Evolutionary conservation across 352 stramenopile genomes (phyloP).

Genomic region (Elongisporangium anandrum): DNA sequence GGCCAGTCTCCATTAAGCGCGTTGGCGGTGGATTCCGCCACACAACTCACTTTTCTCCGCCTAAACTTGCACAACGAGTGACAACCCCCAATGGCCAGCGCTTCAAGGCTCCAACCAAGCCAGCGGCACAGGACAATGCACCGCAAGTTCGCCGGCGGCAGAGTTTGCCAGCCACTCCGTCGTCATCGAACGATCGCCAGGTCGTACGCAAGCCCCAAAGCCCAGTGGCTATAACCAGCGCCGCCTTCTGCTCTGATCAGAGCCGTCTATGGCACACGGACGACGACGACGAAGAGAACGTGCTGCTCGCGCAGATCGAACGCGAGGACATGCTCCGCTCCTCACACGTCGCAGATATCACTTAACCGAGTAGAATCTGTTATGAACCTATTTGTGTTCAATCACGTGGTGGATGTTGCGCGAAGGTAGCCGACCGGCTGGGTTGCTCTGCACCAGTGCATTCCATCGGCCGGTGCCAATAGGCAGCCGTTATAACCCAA

Average conservation of each 20-base stretch:
- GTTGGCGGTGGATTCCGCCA: slow-evolving; percentile 58
- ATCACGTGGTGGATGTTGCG: slow-evolving; percentile 8
- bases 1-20: slow-evolving; percentile 33
- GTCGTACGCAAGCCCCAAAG: not conserved
- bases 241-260: not conserved
- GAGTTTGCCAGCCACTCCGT: not conserved
- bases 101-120: not conserved
- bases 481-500: not conserved
- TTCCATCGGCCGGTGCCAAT: slow-evolving; percentile 10
- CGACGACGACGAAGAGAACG: slow-evolving; percentile 11
- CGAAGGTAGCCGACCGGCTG: slow-evolving; percentile 25
- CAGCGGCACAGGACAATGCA: not conserved
- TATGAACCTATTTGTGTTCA: not conserved
- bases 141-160: not conserved
- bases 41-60: slow-evolving; percentile 2
- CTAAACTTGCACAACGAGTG: not conserved
- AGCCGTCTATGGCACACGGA: not conserved
- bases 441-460: slow-evolving; percentile 60
- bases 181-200: not conserved
- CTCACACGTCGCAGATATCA: slow-evolving; percentile 9
- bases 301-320: slow-evolving; percentile 14
- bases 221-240: not conserved
- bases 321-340: slow-evolving; percentile 4
- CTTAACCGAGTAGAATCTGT: not conserved
- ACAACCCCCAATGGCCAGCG: not conserved